A percentile compares a stretch with the other conserved stretches of the same genome.
These are phyloP conservation scores for Lumnitzera littorea DNA, from an alignment of 345 rosid genomes.

Conservation along the genomic window DNA sequence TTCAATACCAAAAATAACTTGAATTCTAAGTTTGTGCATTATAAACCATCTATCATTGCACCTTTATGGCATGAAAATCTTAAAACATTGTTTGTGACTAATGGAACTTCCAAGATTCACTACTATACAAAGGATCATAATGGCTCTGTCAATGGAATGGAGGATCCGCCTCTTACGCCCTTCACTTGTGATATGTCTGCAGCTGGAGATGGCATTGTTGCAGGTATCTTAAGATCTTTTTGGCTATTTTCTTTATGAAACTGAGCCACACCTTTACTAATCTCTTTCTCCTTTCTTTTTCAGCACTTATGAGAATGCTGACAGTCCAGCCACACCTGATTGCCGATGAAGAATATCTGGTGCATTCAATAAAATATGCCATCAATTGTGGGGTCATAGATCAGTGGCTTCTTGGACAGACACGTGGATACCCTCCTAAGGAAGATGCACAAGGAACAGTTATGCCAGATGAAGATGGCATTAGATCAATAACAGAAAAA, in stretches of 20 bases:
- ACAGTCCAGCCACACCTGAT: slow-evolving; percentile 60
- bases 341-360: slow-evolving; percentile 59
- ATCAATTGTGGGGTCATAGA: slow-evolving; percentile 78
- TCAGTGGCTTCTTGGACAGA: slow-evolving; percentile 63
- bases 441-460: slow-evolving; percentile 51
- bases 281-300: slow-evolving; percentile 8
- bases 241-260: background rate
- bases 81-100: slow-evolving; percentile 72
- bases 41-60: slow-evolving; percentile 47
- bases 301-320: slow-evolving; percentile 86
- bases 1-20: slow-evolving; percentile 57
- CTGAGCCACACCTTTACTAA: slow-evolving; percentile 4
- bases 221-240: slow-evolving; percentile 38
- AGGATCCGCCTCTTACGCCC: slow-evolving; percentile 75
- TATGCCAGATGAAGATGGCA: slow-evolving; percentile 47
- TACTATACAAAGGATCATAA: slow-evolving; percentile 72
- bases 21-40: slow-evolving; percentile 61
- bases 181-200: slow-evolving; percentile 81
- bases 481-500: slow-evolving; percentile 51
- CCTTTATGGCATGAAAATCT: slow-evolving; percentile 84
- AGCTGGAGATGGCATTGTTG: slow-evolving; percentile 89
- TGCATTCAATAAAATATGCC: slow-evolving; percentile 54
- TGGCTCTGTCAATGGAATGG: slow-evolving; percentile 74
- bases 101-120: slow-evolving; percentile 88
- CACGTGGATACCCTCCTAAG: slow-evolving; percentile 64